Percentiles rank a stretch among this genome's conserved stretches.
These are phyloP conservation scores for Trapa incisa DNA, from an alignment of 345 rosid species.

Conservation along the genomic window DNA sequence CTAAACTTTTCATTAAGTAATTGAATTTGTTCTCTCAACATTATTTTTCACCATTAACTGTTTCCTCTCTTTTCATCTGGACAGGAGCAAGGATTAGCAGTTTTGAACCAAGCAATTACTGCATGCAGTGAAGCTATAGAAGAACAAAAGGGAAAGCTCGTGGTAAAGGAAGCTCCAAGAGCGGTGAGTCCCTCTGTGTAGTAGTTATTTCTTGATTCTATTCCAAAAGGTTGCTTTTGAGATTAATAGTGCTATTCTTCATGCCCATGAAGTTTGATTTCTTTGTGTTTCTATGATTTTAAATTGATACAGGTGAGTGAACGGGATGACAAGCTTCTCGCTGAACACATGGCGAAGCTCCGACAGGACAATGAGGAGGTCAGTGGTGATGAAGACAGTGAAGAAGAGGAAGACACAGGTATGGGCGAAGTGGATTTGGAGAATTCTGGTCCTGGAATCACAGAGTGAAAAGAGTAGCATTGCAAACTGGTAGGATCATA, in stretches of 20 bases:
- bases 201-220: neutral
- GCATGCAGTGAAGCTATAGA: constrained; percentile 78
- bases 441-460: constrained; percentile 28
- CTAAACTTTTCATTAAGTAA: too few species aligned
- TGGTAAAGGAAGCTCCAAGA: constrained; percentile 79
- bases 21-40: neutral
- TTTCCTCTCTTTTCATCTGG: neutral
- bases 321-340: constrained; percentile 81
- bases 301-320: constrained; percentile 74
- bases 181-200: constrained; percentile 46
- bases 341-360: constrained; percentile 95
- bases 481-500: too few species aligned
- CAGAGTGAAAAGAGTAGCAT: constrained; percentile 26
- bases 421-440: constrained; percentile 85
- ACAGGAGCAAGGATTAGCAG: constrained; percentile 91
- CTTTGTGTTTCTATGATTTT: neutral
- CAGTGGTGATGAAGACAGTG: constrained; percentile 92
- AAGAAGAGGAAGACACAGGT: constrained; percentile 87
- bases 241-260: neutral
- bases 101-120: constrained; percentile 57
- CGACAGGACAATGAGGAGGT: constrained; percentile 64
- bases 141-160: constrained; percentile 76
- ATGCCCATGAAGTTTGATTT: too few species aligned
- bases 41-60: neutral
- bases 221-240: neutral